Evolutionary conservation across 73 alveolate species (phyloP).

Genomic region (Diophrys appendiculata): DNA sequence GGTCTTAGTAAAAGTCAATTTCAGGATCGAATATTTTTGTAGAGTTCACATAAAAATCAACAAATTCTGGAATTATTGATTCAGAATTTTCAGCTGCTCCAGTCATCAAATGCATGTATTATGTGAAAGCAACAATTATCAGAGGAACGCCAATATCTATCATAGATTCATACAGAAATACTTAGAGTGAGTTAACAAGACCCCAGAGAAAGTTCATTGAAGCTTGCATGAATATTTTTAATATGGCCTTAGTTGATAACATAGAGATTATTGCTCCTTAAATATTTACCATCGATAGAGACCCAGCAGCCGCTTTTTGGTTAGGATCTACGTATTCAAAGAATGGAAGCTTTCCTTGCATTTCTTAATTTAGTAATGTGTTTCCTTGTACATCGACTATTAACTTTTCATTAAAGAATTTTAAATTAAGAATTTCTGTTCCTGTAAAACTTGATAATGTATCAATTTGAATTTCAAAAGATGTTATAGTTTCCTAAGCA

Average conservation of each 20-base stretch:
- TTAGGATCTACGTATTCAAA: neutral
- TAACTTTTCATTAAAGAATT: neutral
- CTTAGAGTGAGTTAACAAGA: neutral
- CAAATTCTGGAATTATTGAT: neutral
- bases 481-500: neutral
- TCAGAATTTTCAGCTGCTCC: neutral
- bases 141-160: neutral
- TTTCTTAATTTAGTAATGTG: neutral
- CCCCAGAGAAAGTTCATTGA: neutral
- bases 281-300: neutral
- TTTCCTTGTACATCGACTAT: neutral
- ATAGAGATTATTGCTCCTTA: neutral
- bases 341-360: neutral
- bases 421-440: neutral
- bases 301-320: neutral
- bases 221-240: neutral
- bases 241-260: neutral
- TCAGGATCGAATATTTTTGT: neutral
- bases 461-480: neutral
- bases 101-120: neutral
- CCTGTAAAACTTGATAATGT: neutral
- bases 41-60: neutral
- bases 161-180: neutral
- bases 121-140: neutral
- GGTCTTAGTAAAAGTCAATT: neutral